Conservation (phyloP, 179 eudicot species). For the Actinidia arguta region DNA sequence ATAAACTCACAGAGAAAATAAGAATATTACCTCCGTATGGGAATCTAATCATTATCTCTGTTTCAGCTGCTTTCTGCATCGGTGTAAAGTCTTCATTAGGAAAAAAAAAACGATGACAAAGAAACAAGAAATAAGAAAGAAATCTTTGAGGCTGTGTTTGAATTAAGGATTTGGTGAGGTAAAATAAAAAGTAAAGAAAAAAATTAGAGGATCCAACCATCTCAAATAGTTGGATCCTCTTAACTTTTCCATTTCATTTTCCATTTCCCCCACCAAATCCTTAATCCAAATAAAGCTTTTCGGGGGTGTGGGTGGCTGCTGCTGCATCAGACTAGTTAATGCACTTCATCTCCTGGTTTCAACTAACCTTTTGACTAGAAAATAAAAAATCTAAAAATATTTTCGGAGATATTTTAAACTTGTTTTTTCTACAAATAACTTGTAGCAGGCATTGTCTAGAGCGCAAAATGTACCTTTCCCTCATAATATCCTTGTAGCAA, state of each 20-base stretch:
- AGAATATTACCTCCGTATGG: conserved; percentile 67
- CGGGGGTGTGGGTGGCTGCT: no score
- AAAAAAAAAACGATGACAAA: background rate
- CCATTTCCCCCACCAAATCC: no score
- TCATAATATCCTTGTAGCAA: conserved; percentile 90
- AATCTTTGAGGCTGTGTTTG: background rate
- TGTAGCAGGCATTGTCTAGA: background rate
- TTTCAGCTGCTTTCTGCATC: conserved; percentile 73
- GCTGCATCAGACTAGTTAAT: background rate
- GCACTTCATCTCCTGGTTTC: background rate
- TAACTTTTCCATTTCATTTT: no score
- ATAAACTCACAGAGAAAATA: background rate
- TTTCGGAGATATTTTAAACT: background rate
- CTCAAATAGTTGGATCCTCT: no score
- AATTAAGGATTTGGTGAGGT: background rate
- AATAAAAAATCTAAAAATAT: background rate
- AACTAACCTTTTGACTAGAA: conserved; percentile 8
- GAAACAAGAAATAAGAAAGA: background rate
- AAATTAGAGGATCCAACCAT: no score
- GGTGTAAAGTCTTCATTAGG: background rate
- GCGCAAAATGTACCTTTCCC: conserved; percentile 71
- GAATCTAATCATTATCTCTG: conserved; percentile 64
- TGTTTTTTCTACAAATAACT: background rate
- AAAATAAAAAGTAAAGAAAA: no score
- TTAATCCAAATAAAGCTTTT: no score